Percentiles rank a stretch among this genome's conserved stretches.
Conservation (phyloP, 768 basidiomycete genomes). For the Amanita phalloides region DNA sequence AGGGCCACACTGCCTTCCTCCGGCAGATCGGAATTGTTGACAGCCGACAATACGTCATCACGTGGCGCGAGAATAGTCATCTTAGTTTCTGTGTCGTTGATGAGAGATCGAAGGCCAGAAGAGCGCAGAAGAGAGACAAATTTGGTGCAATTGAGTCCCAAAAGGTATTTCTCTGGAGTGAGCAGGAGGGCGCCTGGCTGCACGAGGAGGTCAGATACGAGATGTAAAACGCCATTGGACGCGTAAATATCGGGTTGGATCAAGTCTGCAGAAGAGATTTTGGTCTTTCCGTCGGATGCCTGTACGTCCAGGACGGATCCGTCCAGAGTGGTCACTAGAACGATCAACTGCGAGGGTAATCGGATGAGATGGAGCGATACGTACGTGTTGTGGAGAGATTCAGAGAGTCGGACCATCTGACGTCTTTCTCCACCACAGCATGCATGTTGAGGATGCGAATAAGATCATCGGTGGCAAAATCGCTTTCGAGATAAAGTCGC, state of each 20-base stretch:
- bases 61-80: conserved; percentile 89
- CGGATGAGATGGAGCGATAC: conserved; percentile 14
- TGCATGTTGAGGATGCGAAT: conserved; percentile 72
- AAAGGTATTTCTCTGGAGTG: conserved; percentile 92
- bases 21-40: conserved; percentile 46
- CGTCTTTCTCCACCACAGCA: conserved; percentile 44
- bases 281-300: conserved; percentile 41
- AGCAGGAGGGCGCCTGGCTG: conserved; percentile 65
- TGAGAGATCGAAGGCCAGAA: conserved; percentile 57
- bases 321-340: conserved; percentile 57
- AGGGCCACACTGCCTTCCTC: conserved; percentile 58
- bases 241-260: conserved; percentile 81
- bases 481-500: conserved; percentile 79
- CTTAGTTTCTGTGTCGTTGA: conserved; percentile 56
- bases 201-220: conserved; percentile 74
- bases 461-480: conserved; percentile 76
- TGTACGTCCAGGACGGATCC: conserved; percentile 56
- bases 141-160: conserved; percentile 82
- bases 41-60: conserved; percentile 70
- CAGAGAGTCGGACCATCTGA: conserved; percentile 63
- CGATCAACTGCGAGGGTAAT: conserved; percentile 6
- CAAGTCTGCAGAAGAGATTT: conserved; percentile 47
- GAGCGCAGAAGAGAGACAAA: conserved; percentile 87
- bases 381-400: conserved; percentile 39
- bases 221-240: conserved; percentile 90